A percentile compares a stretch with the other conserved stretches of the same genome.
phyloP scores from a whole-genome alignment of 202 grass and related monocot genomes.

The Dendrocalamus latiflorus region DNA sequence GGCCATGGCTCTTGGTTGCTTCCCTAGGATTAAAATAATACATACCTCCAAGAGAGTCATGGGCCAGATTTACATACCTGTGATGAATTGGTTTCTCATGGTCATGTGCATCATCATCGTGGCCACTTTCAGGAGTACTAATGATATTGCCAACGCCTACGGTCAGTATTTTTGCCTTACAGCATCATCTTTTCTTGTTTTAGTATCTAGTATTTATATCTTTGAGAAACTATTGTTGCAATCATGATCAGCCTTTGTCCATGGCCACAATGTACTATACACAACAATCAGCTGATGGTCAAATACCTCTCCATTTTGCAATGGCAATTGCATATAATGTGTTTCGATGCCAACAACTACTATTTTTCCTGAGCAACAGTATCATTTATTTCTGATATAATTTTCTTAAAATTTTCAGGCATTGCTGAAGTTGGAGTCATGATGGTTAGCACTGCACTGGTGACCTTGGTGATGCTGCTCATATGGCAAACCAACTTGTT shows the following conservation, averaged over 20 bases:
- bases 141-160: no score
- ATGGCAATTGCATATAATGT: background rate
- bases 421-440: slow-evolving; percentile 99
- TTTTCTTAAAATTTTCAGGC: slow-evolving; percentile 35
- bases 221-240: background rate
- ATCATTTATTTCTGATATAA: slow-evolving; percentile 19
- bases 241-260: background rate
- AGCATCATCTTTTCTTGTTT: no score
- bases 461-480: slow-evolving; percentile 95
- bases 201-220: background rate
- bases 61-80: no score
- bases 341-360: background rate
- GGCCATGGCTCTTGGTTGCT: no score
- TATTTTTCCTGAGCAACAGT: background rate
- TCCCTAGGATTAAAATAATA: no score
- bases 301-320: background rate
- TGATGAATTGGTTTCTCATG: no score
- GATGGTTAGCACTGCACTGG: slow-evolving; percentile 92
- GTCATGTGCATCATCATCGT: no score
- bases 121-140: no score
- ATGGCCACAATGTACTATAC: background rate
- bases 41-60: no score
- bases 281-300: background rate
- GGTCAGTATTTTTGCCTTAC: no score
- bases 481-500: slow-evolving; percentile 95